Evolutionary conservation across 495 filamentous ascomycete genomes (phyloP).

Genomic region (Penicillium macrosclerotiorum): DNA sequence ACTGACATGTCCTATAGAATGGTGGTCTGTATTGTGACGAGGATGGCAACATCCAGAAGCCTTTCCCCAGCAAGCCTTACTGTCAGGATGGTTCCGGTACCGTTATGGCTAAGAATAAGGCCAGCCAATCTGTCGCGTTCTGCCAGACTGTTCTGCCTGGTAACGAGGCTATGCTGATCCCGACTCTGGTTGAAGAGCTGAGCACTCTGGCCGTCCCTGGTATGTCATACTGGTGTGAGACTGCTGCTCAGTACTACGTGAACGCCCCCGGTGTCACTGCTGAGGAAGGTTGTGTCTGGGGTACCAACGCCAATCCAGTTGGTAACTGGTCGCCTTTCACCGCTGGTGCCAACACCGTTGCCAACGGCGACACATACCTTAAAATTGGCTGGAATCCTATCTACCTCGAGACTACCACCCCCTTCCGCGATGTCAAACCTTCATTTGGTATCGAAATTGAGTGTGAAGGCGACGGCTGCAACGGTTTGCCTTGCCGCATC

Average conservation of each 20-base stretch:
- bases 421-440: conserved; percentile 57
- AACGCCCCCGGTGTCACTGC: conserved; percentile 66
- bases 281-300: conserved; percentile 70
- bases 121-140: conserved; percentile 61
- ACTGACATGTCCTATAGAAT: conserved; percentile 52
- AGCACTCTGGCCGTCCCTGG: conserved; percentile 69
- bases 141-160: conserved; percentile 84
- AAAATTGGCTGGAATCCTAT: conserved; percentile 84
- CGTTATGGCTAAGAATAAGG: conserved; percentile 63
- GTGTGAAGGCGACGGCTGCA: conserved; percentile 65
- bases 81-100: conserved; percentile 70
- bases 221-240: conserved; percentile 66
- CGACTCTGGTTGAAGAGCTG: conserved; percentile 57
- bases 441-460: conserved; percentile 69
- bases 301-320: conserved; percentile 57
- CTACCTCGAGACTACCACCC: conserved; percentile 57
- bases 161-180: conserved; percentile 88
- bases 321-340: conserved; percentile 85
- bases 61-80: conserved; percentile 66
- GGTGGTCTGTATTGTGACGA: conserved; percentile 75
- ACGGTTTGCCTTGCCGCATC: conserved; percentile 73
- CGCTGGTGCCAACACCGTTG: conserved; percentile 70
- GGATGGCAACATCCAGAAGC: conserved; percentile 65
- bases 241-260: conserved; percentile 80
- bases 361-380: conserved; percentile 63